Evolutionary conservation across 495 filamentous ascomycete species (phyloP), one percentile per base, ranked within the genome.

Genomic region (Delitschia confertaspora): DNA sequence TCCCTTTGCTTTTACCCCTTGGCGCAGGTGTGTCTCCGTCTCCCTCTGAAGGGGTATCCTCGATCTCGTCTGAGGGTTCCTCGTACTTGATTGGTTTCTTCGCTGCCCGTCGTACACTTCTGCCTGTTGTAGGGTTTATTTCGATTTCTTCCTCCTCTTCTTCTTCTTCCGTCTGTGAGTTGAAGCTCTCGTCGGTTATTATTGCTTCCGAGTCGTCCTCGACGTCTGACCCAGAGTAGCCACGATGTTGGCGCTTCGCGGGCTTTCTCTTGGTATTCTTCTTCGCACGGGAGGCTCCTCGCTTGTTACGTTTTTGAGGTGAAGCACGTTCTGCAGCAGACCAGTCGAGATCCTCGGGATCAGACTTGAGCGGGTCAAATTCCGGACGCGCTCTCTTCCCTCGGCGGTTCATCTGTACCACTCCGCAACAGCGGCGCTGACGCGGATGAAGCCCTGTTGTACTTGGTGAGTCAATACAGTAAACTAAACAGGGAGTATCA

Each of bases 271-370:
- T 58, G 17, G 56, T 59, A 32, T 63, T 70, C 8, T n/a, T 34
- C 42, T 45, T 36, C 5, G 17, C 33, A 16, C 11, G 14, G 7
- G 29, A 22, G 9, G 38, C 21, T 7, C 26, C 26, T n/a, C 49
- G 56, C 3, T 42, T 47, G 37, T 53, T 58, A 6, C 50, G 51
- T 24, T 49, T 34, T 17, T 44, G 51, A 22, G 49, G 35, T 22
- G 49, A 30, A 9, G 36, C 30, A 16, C 41, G 48, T 20, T 53
- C 42, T 9, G 21, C 22, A 21, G 69, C 70, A 32, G 74, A 71
- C 61, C 84, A 93, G 59, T 85, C 85, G 32, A 81, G 79, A 50
- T 94, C 87, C 32, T 86, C 77, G 0, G 85, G 76, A 55, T 94
- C 87, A 32, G 86, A 91, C 57, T 83, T 83, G 65, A 78, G 87